Evolutionary conservation across 495 filamentous ascomycete species (phyloP).

Genomic region (Neurospora terricola): DNA sequence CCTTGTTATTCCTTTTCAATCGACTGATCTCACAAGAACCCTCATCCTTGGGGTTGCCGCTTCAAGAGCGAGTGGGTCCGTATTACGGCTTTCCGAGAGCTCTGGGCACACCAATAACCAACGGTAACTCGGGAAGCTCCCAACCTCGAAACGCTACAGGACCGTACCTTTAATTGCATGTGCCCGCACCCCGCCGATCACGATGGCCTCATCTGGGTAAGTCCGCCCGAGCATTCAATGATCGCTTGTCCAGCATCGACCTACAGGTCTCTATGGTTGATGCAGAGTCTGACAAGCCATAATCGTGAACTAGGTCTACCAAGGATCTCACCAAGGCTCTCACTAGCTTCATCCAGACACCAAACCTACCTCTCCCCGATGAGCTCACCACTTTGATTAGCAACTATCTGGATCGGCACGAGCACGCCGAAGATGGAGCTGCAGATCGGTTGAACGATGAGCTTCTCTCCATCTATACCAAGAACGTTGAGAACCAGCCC

Average conservation of each 20-base stretch:
- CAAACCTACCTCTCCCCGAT: conserved; percentile 51
- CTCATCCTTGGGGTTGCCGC: background rate
- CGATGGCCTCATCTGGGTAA: conserved; percentile 28
- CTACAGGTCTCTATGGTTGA: background rate
- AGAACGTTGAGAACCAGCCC: conserved; percentile 40
- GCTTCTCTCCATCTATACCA: conserved; percentile 48
- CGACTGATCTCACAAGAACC: background rate
- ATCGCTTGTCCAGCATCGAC: background rate
- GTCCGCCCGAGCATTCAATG: background rate
- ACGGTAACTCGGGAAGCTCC: background rate
- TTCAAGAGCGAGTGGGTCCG: background rate
- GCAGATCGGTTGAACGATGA: conserved; percentile 58
- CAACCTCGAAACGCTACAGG: background rate
- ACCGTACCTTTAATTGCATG: conserved; percentile 3
- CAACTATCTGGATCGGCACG: conserved; percentile 50
- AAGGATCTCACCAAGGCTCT: conserved; percentile 56
- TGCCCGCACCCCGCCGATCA: conserved; percentile 9
- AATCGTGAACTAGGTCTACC: conserved; percentile 22
- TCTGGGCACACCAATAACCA: background rate
- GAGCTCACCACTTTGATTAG: conserved; percentile 48
- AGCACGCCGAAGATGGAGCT: conserved; percentile 46
- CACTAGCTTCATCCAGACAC: conserved; percentile 37
- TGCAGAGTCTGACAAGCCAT: background rate
- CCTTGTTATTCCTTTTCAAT: background rate
- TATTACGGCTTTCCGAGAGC: background rate